Percentiles rank a stretch among this genome's conserved stretches.
These are phyloP conservation scores for Herpotrichia juniperi DNA, from an alignment of 2,329 filamentous ascomycete genomes.

Conservation along the genomic window DNA sequence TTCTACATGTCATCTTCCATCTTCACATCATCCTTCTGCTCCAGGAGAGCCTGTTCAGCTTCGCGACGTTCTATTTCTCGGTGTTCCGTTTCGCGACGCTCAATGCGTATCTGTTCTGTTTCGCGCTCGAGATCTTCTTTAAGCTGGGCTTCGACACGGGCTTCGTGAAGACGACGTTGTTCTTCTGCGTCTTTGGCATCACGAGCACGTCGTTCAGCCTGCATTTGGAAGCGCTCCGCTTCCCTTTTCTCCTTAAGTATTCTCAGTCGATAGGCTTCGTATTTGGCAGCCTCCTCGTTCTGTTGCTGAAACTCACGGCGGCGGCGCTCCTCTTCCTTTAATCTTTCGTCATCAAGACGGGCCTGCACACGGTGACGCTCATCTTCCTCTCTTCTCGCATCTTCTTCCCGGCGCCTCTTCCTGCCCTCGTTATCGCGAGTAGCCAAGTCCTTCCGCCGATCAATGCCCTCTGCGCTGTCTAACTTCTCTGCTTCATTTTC, in stretches of 20 bases:
- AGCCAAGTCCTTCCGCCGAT: not conserved
- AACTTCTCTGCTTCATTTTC: not conserved
- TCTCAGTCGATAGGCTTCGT: conserved; percentile 24
- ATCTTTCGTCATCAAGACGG: conserved; percentile 18
- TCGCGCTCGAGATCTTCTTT: conserved; percentile 30
- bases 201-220: conserved; percentile 25
- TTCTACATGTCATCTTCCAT: too few species aligned
- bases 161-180: conserved; percentile 21
- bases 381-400: conserved; percentile 28
- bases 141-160: conserved; percentile 26
- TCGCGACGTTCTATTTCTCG: conserved; percentile 35
- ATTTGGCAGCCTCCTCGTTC: conserved; percentile 13
- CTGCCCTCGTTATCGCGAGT: not conserved
- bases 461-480: not conserved
- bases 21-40: not conserved
- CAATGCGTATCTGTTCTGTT: conserved; percentile 36
- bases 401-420: conserved; percentile 23
- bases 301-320: conserved; percentile 13
- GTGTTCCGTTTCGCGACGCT: conserved; percentile 20
- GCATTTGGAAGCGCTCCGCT: conserved; percentile 30
- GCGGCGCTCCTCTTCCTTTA: conserved; percentile 26
- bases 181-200: conserved; percentile 31
- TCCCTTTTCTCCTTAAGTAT: conserved; percentile 34
- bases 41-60: too few species aligned
- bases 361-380: conserved; percentile 28